phyloP scores from a whole-genome alignment of 2,329 filamentous ascomycete species.

The Penicillium carneum region DNA sequence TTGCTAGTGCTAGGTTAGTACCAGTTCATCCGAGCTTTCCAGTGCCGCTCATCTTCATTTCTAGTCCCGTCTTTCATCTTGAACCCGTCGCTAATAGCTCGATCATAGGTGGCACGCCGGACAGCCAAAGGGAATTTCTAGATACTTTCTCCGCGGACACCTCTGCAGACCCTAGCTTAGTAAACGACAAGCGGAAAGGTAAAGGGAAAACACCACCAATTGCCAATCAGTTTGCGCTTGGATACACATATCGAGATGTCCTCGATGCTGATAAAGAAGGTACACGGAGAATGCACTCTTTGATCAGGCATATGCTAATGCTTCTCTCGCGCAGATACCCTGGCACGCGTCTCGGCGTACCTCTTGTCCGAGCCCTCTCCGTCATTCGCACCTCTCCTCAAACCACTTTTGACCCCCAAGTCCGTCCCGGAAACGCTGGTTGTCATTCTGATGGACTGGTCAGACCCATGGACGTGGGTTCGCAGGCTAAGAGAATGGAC shows the following conservation, averaged over 20 bases:
- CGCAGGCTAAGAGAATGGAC: constrained; percentile 90
- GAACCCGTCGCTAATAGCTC: constrained; percentile 31
- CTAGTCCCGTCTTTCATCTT: constrained; percentile 13
- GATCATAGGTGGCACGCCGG: constrained; percentile 75
- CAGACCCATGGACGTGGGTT: constrained; percentile 90
- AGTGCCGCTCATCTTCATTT: constrained; percentile 13
- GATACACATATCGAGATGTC: constrained; percentile 94
- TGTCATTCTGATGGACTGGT: constrained; percentile 94
- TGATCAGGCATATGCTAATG: constrained; percentile 10
- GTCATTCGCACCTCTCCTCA: constrained; percentile 81
- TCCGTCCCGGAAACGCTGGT: constrained; percentile 86
- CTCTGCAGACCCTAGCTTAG: constrained; percentile 47
- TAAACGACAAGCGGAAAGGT: constrained; percentile 56
- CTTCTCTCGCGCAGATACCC: constrained; percentile 67
- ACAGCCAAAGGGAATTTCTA: constrained; percentile 84
- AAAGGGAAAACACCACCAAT: constrained; percentile 74
- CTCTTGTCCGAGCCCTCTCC: constrained; percentile 84
- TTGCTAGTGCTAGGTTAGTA: constrained; percentile 78
- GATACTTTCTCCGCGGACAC: constrained; percentile 62
- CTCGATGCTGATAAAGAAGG: constrained; percentile 92
- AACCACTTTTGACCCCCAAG: constrained; percentile 81
- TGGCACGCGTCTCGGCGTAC: constrained; percentile 88
- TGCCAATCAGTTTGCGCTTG: constrained; percentile 89
- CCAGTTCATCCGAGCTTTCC: constrained; percentile 3
- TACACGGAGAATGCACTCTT: constrained; percentile 47